Conservation (phyloP, 2,329 filamentous ascomycete species). For the Talaromyces piceae region DNA sequence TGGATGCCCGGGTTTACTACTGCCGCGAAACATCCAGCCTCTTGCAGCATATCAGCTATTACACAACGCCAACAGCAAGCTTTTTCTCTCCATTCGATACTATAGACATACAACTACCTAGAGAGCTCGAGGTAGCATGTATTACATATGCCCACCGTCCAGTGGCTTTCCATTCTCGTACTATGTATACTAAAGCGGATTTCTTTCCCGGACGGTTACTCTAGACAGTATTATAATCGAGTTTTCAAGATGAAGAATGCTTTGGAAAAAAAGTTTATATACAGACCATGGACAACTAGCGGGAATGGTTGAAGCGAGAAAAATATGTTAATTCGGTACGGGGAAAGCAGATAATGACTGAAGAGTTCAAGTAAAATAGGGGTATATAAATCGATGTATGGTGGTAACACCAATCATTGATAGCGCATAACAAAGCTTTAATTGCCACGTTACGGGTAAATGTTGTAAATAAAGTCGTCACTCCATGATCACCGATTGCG, state of each 20-base stretch:
- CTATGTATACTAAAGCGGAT: too few relatives aligned
- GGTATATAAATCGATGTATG: not conserved
- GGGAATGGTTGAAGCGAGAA: not conserved
- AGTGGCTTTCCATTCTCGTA: too few relatives aligned
- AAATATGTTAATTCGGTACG: not conserved
- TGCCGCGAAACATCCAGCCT: too few relatives aligned
- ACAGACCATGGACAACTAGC: not conserved
- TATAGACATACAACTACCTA: conserved; percentile 24
- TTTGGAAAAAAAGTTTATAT: not conserved
- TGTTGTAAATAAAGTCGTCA: not conserved
- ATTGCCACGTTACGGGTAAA: not conserved
- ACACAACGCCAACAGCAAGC: too few relatives aligned
- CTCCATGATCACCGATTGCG: not conserved
- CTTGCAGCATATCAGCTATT: too few relatives aligned
- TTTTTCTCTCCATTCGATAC: conserved; percentile 39
- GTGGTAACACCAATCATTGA: not conserved
- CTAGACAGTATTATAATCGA: too few relatives aligned
- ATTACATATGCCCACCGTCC: too few relatives aligned
- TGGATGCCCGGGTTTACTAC: not conserved
- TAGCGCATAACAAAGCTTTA: not conserved
- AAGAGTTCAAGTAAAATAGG: not conserved
- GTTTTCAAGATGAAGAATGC: too few relatives aligned
- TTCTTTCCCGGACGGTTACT: too few relatives aligned
- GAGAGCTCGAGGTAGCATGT: too few relatives aligned
- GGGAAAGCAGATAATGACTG: not conserved